Evolutionary conservation across 306 rosid genomes (phyloP), one percentile per base, ranked within the genome.

Genomic region (Corylus avellana): DNA sequence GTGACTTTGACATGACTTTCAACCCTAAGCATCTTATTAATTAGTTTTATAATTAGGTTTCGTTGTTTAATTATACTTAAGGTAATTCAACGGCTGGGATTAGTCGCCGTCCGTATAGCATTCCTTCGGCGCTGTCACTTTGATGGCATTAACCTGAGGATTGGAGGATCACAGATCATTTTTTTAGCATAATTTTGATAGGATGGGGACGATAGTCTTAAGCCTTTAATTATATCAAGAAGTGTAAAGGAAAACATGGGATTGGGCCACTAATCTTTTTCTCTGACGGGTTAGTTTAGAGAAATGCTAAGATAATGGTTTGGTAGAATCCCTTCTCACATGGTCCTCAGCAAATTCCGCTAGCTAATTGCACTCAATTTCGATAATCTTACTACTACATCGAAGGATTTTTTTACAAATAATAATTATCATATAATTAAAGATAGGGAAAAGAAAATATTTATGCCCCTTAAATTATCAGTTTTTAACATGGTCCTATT

Each of bases 21-120:
- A 75, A 56, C 58, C 37, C 55, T 56, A 73, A 81, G 81, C 86
- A 84, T 82, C 81, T 77, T 58, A 47, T 39, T 73, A 20, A 49
- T 70, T 78, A 77, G 42, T 72, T 39, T 75, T 51, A 77, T 79
- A 67, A 63, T 70, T 37, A 77, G 53, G 22, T 80, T 82, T 59
- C 68, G 8, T 17, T 47, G 39, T 46, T 79, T 77, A 69, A 49
- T 73, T 73, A 57, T 16, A 22, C 22, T 66, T 74, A 2, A 57
- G 47, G 61, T 75, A 20, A 83, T 74, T 82, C 75, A 74, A 75
- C 20, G 54, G 72, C 44, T 42, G 47, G 49, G 72, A 55, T 59
- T 78, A 59, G 62, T 44, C n/a, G 53, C 46, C 27, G 53, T 51
- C 12, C 39, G 14, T 32, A 56, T 32, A 56, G 4, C 17, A 37